Evolutionary conservation across 2,329 filamentous ascomycete species (phyloP), one percentile per base, ranked within the genome.

Genomic region (Leptosphaerulina australis): DNA sequence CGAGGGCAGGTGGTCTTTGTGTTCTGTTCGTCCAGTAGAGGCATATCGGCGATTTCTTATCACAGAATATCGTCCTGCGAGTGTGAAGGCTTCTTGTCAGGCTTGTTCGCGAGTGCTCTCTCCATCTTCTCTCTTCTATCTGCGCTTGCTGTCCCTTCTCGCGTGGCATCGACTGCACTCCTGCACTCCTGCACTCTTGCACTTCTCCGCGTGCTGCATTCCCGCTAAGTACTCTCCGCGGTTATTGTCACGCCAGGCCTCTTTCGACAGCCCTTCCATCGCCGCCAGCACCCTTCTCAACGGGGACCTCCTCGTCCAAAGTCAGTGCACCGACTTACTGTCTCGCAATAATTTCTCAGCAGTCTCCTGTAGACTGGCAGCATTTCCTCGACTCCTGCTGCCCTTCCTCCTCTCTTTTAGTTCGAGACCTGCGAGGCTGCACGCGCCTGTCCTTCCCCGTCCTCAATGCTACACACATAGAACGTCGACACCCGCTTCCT

Each of bases 381-480:
- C 35, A 20, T 30, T n/a, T 31, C 34, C 17, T 39, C 40, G 24
- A 34, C 47, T 26, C 30, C 30, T 15, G 22, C 44, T 39, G 39
- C 37, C 34, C 30, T 44, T 21, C 10, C 21, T 53, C 20, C 29
- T 31, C 36, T 24, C 38, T 44, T 8, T 43, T n/a, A 26, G 44
- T 37, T n/a, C 44, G 15, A 40, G 29, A 45, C 30, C 51, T 31
- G 28, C 54, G 35, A 53, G 54, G 49, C 58, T 56, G 57, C 50
- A 51, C 48, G 52, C 53, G 55, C 44, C 58, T 41, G 37, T 52
- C 40, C 41, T 22, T 44, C 35, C 46, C 31, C 46, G 47, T 61
- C 58, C 65, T 64, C 63, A 63, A 72, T 72, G 70, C 41, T 46
- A 36, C 68, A 54, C 66, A 64, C 62, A 55, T 72, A 72, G 66